Conservation (phyloP, 495 filamentous ascomycete species). For the Trichoderma erinaceum region DNA sequence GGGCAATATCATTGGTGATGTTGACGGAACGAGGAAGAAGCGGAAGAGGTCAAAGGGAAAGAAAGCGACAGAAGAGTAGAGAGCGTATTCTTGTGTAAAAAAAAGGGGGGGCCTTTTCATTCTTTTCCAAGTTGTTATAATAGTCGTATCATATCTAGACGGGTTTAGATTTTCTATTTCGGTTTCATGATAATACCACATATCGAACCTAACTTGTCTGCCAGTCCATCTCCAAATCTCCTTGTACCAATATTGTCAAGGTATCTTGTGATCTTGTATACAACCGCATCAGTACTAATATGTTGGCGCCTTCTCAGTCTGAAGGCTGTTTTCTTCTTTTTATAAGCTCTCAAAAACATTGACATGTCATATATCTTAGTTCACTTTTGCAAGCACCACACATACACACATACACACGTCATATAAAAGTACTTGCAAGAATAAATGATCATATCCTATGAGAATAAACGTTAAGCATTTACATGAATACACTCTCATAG, state of each 20-base stretch:
- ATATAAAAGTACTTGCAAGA: neutral
- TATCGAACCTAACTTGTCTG: neutral
- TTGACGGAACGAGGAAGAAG: constrained; percentile 34
- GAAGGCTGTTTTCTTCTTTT: too few relatives aligned
- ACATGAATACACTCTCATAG: neutral
- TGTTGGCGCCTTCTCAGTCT: too few relatives aligned
- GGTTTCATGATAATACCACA: neutral
- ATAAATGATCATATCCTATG: constrained; percentile 4
- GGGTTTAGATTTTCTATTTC: neutral
- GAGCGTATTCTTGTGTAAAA: neutral
- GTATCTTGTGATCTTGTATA: too few relatives aligned
- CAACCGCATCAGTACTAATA: too few relatives aligned
- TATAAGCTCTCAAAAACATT: too few relatives aligned
- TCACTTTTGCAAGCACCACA: neutral
- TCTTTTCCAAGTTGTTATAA: neutral
- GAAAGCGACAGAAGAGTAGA: constrained; percentile 16
- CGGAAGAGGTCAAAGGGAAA: constrained; percentile 42
- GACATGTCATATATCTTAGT: too few relatives aligned
- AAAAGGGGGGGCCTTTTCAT: too few relatives aligned
- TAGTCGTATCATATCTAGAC: neutral
- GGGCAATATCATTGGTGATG: constrained; percentile 25
- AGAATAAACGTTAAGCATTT: constrained; percentile 13
- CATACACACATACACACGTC: neutral
- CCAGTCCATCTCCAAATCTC: neutral
- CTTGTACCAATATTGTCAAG: too few relatives aligned